Conservation (phyloP, 2,329 filamentous ascomycete species). For the Orbilia ellipsospora region DNA sequence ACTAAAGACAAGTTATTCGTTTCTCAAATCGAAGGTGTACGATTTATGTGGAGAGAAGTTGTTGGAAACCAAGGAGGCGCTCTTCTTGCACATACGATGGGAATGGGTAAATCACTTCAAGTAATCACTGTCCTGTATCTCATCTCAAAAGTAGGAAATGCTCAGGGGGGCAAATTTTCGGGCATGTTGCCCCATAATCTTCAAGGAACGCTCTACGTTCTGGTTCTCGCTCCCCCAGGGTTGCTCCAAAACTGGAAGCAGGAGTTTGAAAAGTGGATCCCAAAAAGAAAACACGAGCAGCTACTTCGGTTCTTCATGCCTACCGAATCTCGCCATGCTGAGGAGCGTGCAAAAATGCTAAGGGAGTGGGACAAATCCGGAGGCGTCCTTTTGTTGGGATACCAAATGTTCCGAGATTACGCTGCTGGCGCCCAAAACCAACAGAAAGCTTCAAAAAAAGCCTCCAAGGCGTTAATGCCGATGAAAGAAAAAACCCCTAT, state of each 20-base stretch:
- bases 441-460: background rate
- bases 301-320: slow-evolving; percentile 18
- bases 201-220: slow-evolving; percentile 69
- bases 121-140: slow-evolving; percentile 62
- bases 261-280: slow-evolving; percentile 67
- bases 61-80: slow-evolving; percentile 63
- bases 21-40: slow-evolving; percentile 78
- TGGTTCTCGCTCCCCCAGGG: slow-evolving; percentile 80
- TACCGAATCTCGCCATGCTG: background rate
- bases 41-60: slow-evolving; percentile 89
- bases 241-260: slow-evolving; percentile 81
- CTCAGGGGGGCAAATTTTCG: slow-evolving; percentile 67
- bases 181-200: slow-evolving; percentile 76
- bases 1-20: slow-evolving; percentile 15
- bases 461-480: background rate
- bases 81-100: slow-evolving; percentile 71
- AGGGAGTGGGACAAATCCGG: slow-evolving; percentile 36
- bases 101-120: slow-evolving; percentile 91
- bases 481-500: background rate
- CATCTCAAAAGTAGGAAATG: slow-evolving; percentile 63
- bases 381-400: slow-evolving; percentile 55
- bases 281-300: slow-evolving; percentile 69
- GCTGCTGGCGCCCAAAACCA: slow-evolving; percentile 1
- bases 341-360: slow-evolving; percentile 10
- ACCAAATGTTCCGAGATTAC: slow-evolving; percentile 33